Conservation (phyloP, 257 asterid species). For the Ocimum tenuiflorum region DNA sequence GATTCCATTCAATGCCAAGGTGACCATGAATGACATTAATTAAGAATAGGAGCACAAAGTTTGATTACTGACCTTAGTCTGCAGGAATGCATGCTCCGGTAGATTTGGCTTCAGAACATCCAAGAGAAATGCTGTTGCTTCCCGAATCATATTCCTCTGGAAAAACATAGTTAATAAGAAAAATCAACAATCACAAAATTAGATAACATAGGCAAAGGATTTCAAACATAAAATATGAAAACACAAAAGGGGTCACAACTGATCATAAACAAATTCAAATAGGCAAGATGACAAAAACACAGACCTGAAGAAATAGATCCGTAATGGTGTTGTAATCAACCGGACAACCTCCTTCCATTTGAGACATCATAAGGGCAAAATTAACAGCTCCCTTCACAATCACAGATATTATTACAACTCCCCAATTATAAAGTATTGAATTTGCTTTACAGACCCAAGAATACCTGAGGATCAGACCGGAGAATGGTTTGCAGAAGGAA, state of each 20-base stretch:
- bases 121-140: conserved; percentile 94
- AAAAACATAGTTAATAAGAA: conserved; percentile 18
- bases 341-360: conserved; percentile 99
- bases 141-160: conserved; percentile 98
- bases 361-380: conserved; percentile 99
- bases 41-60: neutral
- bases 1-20: conserved; percentile 13
- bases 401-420: conserved; percentile 8
- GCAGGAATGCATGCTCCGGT: conserved; percentile 92
- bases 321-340: conserved; percentile 96
- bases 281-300: neutral
- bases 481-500: conserved; percentile 98
- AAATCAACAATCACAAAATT: conserved; percentile 10
- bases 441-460: conserved; percentile 11
- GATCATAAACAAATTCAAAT: neutral
- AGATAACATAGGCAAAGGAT: neutral
- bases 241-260: neutral
- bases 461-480: conserved; percentile 98
- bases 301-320: conserved; percentile 96
- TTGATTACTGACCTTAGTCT: conserved; percentile 66
- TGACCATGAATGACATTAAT: neutral
- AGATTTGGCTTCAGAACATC: conserved; percentile 96
- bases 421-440: neutral
- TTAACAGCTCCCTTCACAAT: conserved; percentile 92
- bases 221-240: neutral